A percentile compares a stretch with the other conserved stretches of the same genome.
Conservation (phyloP, 2,329 filamentous ascomycete species). For the Aspergillus novoparasiticus region DNA sequence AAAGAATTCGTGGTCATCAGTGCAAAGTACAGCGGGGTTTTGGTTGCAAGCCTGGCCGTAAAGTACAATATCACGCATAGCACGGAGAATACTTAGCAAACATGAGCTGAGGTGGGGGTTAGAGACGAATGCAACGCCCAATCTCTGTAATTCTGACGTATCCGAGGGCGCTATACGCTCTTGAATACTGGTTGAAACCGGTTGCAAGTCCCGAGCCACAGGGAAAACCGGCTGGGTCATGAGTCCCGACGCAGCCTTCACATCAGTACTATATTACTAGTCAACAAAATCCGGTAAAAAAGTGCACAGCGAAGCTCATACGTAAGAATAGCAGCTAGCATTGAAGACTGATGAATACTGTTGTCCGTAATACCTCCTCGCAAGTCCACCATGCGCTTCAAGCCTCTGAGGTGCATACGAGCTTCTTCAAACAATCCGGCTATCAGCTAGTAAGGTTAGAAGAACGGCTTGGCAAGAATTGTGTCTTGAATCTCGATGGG, state of each 20-base stretch:
- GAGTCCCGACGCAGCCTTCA: constrained; percentile 38
- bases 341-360: constrained; percentile 27
- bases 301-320: constrained; percentile 17
- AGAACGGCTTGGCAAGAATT: not conserved
- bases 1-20: constrained; percentile 35
- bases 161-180: constrained; percentile 32
- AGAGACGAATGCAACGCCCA: constrained; percentile 32
- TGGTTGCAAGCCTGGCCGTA: constrained; percentile 32
- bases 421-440: constrained; percentile 42
- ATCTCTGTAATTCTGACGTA: constrained; percentile 25
- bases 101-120: constrained; percentile 31
- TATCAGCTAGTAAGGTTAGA: constrained; percentile 33
- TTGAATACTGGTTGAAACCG: constrained; percentile 30
- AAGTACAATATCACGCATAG: constrained; percentile 35
- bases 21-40: constrained; percentile 23
- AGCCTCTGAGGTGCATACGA: constrained; percentile 40
- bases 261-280: constrained; percentile 30
- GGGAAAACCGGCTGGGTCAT: constrained; percentile 38
- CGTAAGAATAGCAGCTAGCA: constrained; percentile 33
- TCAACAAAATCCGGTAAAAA: not conserved
- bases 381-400: constrained; percentile 42
- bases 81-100: constrained; percentile 29
- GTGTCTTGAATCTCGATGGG: not conserved
- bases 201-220: constrained; percentile 35
- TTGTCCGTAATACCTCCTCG: constrained; percentile 35